Percentiles rank a stretch among this genome's conserved stretches.
phyloP scores from a whole-genome alignment of 257 asterid species.

The Haberlea rhodopensis region DNA sequence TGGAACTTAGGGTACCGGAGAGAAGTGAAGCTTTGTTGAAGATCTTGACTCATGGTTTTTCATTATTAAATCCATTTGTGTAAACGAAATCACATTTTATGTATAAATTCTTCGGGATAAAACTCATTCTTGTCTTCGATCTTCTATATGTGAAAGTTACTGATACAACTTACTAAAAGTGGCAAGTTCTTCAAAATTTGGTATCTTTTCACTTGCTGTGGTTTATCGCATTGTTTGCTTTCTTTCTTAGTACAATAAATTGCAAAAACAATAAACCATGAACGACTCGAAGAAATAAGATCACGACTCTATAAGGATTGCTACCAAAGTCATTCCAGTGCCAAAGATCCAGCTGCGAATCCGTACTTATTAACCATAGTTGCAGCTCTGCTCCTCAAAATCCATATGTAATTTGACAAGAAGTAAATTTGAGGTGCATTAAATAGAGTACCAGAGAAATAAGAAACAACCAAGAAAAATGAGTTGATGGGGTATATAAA shows the following conservation, averaged over 20 bases:
- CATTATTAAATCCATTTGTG: background rate
- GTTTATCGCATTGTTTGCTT: background rate
- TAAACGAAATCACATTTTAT: background rate
- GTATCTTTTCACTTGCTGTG: background rate
- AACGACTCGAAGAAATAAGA: too few species aligned
- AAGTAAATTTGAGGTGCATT: too few species aligned
- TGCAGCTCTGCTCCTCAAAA: too few species aligned
- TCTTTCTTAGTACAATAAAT: background rate
- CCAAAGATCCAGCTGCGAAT: too few species aligned
- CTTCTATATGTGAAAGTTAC: background rate
- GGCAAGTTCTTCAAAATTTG: too few species aligned
- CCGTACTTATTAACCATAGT: too few species aligned
- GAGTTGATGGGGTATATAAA: too few species aligned
- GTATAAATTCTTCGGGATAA: background rate
- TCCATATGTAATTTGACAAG: too few species aligned
- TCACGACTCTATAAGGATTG: too few species aligned
- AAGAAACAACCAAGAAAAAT: too few species aligned
- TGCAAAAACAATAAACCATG: background rate
- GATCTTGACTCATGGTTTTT: background rate
- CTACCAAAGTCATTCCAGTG: too few species aligned
- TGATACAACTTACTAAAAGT: background rate
- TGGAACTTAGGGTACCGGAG: slow-evolving; percentile 38
- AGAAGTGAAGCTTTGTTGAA: slow-evolving; percentile 19
- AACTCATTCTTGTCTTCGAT: background rate
- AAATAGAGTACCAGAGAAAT: too few species aligned